phyloP scores from a whole-genome alignment of 495 filamentous ascomycete genomes.

The Neurospora discreta region DNA sequence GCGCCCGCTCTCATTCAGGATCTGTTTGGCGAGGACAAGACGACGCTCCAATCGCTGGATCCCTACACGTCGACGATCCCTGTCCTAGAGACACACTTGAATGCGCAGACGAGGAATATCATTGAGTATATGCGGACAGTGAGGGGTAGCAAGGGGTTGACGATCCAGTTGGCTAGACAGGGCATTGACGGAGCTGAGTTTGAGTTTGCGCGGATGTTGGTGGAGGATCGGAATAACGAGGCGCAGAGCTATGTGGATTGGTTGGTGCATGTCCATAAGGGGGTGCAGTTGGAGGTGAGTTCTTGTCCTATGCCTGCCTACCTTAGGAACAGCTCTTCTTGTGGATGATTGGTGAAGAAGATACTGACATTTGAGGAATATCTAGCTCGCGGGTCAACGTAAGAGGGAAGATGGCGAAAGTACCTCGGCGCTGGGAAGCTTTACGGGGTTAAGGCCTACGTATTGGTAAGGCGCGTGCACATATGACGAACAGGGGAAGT shows the following conservation, averaged over 20 bases:
- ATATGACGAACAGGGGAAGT: not conserved
- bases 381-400: slow-evolving; percentile 58
- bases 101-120: slow-evolving; percentile 88
- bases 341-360: not conserved
- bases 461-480: slow-evolving; percentile 45
- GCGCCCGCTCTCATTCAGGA: slow-evolving; percentile 75
- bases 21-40: slow-evolving; percentile 72
- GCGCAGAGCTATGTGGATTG: slow-evolving; percentile 97
- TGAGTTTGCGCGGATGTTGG: slow-evolving; percentile 82
- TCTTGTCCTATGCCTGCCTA: not conserved
- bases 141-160: slow-evolving; percentile 77
- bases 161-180: slow-evolving; percentile 85
- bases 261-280: slow-evolving; percentile 89
- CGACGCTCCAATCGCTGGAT: slow-evolving; percentile 63
- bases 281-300: slow-evolving; percentile 73
- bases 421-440: slow-evolving; percentile 44
- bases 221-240: slow-evolving; percentile 96
- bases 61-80: slow-evolving; percentile 64
- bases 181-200: slow-evolving; percentile 92
- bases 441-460: slow-evolving; percentile 59
- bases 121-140: slow-evolving; percentile 72
- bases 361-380: not conserved
- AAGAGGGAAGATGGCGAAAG: slow-evolving; percentile 59
- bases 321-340: not conserved
- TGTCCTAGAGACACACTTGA: slow-evolving; percentile 84